Evolutionary conservation across 2,329 filamentous ascomycete genomes (phyloP).

Genomic region (Aphanoascus verrucosus): DNA sequence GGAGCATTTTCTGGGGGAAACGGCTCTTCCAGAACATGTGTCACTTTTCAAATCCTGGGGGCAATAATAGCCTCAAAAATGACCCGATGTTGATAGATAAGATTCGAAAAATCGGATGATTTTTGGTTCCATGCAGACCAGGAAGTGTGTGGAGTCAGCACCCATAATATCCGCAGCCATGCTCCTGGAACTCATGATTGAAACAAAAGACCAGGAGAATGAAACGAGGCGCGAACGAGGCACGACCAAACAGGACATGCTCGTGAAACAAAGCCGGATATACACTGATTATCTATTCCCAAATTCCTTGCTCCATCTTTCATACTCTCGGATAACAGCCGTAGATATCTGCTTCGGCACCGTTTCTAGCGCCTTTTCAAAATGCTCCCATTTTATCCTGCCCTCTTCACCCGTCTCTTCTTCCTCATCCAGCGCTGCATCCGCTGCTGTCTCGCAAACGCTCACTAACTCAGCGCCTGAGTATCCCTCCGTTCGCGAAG

Average conservation of each 20-base stretch:
- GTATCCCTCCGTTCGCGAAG: constrained; percentile 58
- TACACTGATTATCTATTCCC: constrained; percentile 1
- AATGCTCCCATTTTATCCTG: constrained; percentile 34
- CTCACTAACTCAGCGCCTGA: constrained; percentile 74
- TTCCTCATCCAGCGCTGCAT: constrained; percentile 43
- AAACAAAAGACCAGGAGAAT: too few species aligned
- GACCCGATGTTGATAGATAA: too few species aligned
- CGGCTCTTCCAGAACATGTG: too few species aligned
- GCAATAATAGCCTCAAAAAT: too few species aligned
- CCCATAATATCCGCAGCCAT: too few species aligned
- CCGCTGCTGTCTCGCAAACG: constrained; percentile 44
- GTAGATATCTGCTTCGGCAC: constrained; percentile 50
- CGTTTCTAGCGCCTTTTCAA: constrained; percentile 33
- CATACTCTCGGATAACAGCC: constrained; percentile 49
- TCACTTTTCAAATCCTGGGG: too few species aligned
- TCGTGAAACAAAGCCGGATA: not conserved
- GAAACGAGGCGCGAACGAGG: too few species aligned
- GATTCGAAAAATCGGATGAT: too few species aligned
- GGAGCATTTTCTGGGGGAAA: too few species aligned
- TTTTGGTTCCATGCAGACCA: not conserved
- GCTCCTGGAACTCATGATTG: too few species aligned
- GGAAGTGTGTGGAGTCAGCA: too few species aligned
- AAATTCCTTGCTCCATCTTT: constrained; percentile 40
- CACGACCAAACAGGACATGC: not conserved
- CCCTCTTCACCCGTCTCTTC: constrained; percentile 33